Conservation (phyloP, 2,329 filamentous ascomycete genomes). For the Chalaropsis ovoidea region DNA sequence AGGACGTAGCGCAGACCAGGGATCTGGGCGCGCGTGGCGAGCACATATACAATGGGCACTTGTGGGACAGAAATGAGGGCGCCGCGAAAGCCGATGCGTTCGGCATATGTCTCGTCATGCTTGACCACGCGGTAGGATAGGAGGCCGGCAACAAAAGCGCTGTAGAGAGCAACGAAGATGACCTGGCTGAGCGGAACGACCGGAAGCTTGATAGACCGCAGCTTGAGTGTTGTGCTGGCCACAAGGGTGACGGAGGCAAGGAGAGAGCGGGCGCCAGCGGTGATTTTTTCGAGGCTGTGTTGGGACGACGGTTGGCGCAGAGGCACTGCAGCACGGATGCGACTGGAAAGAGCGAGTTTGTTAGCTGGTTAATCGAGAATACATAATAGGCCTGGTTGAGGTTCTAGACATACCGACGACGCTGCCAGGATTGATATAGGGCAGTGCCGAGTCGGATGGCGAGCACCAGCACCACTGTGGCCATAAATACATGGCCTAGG, state of each 20-base stretch:
- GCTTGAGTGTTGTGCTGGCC: conserved; percentile 42
- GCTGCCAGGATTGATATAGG: conserved; percentile 16
- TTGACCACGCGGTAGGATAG: conserved; percentile 42
- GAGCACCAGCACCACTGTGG: conserved; percentile 15
- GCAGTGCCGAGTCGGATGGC: conserved; percentile 5
- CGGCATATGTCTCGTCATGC: conserved; percentile 48
- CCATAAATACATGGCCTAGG: conserved; percentile 20
- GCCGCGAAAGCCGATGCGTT: conserved; percentile 57
- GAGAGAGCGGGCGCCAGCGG: conserved; percentile 47
- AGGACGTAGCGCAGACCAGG: conserved; percentile 44
- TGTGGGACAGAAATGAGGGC: conserved; percentile 57
- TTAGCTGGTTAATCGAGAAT: neutral
- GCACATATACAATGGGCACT: conserved; percentile 53
- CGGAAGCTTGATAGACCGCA: conserved; percentile 47
- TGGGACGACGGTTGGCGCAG: conserved; percentile 39
- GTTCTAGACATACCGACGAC: conserved; percentile 21
- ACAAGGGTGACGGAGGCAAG: conserved; percentile 49
- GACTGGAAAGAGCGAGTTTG: conserved; percentile 31
- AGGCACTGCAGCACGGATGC: conserved; percentile 36
- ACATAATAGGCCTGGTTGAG: neutral
- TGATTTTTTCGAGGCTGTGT: conserved; percentile 40
- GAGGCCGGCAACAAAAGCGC: conserved; percentile 49
- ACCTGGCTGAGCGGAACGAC: conserved; percentile 49
- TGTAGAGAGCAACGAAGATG: conserved; percentile 46
- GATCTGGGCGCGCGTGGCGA: conserved; percentile 47